phyloP scores from a whole-genome alignment of 2,329 filamentous ascomycete species.

The Stagonosporopsis rhizophila region DNA sequence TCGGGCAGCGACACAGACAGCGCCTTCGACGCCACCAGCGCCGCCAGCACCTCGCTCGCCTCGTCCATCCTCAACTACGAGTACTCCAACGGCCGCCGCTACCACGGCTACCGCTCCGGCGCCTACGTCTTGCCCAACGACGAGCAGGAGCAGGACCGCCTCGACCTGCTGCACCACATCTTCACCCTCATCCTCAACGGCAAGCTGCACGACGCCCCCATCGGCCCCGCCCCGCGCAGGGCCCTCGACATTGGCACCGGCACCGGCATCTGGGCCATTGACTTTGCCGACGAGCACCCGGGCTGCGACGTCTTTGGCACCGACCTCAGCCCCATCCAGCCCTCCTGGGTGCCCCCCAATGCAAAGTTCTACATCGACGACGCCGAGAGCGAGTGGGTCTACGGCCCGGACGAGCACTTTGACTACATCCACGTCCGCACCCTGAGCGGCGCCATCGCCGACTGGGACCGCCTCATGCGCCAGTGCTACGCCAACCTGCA shows the following conservation, averaged over 20 bases:
- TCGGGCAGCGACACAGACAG: conserved; percentile 37
- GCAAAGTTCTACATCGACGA: conserved; percentile 54
- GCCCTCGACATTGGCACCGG: conserved; percentile 51
- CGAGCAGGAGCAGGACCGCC: conserved; percentile 49
- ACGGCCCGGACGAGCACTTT: conserved; percentile 41
- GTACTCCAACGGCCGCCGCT: conserved; percentile 49
- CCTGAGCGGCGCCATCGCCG: conserved; percentile 38
- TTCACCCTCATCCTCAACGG: conserved; percentile 46
- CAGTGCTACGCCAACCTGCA: conserved; percentile 37
- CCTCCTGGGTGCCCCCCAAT: conserved; percentile 50
- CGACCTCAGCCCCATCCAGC: conserved; percentile 49
- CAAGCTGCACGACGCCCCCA: conserved; percentile 46
- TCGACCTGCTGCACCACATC: conserved; percentile 50
- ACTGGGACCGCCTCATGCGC: conserved; percentile 42
- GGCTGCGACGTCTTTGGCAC: conserved; percentile 46
- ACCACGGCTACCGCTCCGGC: conserved; percentile 48
- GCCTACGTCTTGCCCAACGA: conserved; percentile 49
- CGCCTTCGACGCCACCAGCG: conserved; percentile 39
- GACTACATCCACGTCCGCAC: conserved; percentile 47
- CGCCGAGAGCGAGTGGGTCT: conserved; percentile 50
- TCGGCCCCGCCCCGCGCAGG: conserved; percentile 27
- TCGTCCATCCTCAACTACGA: conserved; percentile 49
- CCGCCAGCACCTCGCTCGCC: conserved; percentile 44
- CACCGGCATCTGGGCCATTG: conserved; percentile 51
- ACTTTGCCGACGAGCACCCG: conserved; percentile 48